Conservation (phyloP, 1,284 basidiomycete genomes). For the Meira miltonrushii region DNA sequence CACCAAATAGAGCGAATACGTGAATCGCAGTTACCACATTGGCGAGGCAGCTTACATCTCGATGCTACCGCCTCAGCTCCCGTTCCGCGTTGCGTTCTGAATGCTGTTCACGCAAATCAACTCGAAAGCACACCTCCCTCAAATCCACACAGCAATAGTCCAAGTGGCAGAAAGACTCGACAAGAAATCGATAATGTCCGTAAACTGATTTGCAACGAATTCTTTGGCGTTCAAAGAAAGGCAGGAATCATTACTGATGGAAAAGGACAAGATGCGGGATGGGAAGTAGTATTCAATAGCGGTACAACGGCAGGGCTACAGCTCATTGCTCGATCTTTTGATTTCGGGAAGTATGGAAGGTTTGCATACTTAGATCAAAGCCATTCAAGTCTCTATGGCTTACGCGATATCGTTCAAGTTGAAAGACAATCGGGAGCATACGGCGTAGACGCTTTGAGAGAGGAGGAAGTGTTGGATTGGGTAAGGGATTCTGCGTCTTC, state of each 20-base stretch:
- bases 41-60: not conserved
- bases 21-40: not conserved
- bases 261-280: slow-evolving; percentile 8
- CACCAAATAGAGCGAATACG: slow-evolving; percentile 2
- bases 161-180: slow-evolving; percentile 1
- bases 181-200: slow-evolving; percentile 3
- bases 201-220: not conserved
- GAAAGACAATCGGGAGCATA: slow-evolving; percentile 8
- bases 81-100: not conserved
- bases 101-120: slow-evolving; percentile 1
- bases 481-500: not conserved
- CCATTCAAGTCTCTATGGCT: slow-evolving; percentile 31
- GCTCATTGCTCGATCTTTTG: slow-evolving; percentile 30
- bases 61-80: not conserved
- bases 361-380: slow-evolving; percentile 25
- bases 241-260: not conserved
- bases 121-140: not conserved
- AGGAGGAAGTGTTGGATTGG: not conserved
- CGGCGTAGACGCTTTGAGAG: not conserved
- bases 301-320: slow-evolving; percentile 34
- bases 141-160: slow-evolving; percentile 8
- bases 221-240: not conserved
- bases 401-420: slow-evolving; percentile 24
- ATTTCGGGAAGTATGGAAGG: slow-evolving; percentile 17
- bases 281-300: slow-evolving; percentile 36